These are phyloP conservation scores for Stagonosporopsis cucurbitacearum DNA, from an alignment of 2,329 filamentous ascomycete genomes.

Conservation along the genomic window DNA sequence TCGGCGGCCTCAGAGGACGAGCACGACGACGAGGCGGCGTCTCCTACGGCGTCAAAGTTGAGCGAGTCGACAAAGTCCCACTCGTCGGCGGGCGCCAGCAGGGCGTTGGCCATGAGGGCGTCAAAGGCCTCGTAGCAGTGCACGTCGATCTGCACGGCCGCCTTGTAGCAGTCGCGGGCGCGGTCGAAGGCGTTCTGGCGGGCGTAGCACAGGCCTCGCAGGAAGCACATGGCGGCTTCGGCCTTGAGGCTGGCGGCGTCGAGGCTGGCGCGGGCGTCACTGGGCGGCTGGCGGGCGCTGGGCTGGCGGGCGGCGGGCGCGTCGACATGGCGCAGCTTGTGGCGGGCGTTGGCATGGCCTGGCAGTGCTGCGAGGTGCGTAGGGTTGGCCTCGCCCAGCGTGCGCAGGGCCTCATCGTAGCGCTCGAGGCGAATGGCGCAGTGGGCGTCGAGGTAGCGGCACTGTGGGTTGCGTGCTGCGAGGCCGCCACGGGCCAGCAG, in stretches of 20 bases:
- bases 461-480: constrained; percentile 79
- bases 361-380: constrained; percentile 78
- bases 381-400: constrained; percentile 94
- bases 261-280: constrained; percentile 70
- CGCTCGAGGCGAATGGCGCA: constrained; percentile 92
- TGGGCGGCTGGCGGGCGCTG: constrained; percentile 62
- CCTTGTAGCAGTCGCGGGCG: constrained; percentile 98
- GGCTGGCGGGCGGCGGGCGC: constrained; percentile 56
- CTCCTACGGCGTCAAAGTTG: constrained; percentile 82
- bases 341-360: constrained; percentile 67
- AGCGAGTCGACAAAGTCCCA: constrained; percentile 87
- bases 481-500: constrained; percentile 86
- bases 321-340: constrained; percentile 74
- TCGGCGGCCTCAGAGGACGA: constrained; percentile 79
- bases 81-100: constrained; percentile 89
- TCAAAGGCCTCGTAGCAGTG: constrained; percentile 99
- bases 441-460: constrained; percentile 90
- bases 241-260: constrained; percentile 79
- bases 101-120: constrained; percentile 93
- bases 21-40: constrained; percentile 61
- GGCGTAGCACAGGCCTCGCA: constrained; percentile 91
- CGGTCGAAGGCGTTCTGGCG: constrained; percentile 97
- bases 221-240: constrained; percentile 96
- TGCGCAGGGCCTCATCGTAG: constrained; percentile 83
- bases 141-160: constrained; percentile 93